Evolutionary conservation across 129 eudicot species (phyloP).

Genomic region (Chrysanthemum seticuspe): DNA sequence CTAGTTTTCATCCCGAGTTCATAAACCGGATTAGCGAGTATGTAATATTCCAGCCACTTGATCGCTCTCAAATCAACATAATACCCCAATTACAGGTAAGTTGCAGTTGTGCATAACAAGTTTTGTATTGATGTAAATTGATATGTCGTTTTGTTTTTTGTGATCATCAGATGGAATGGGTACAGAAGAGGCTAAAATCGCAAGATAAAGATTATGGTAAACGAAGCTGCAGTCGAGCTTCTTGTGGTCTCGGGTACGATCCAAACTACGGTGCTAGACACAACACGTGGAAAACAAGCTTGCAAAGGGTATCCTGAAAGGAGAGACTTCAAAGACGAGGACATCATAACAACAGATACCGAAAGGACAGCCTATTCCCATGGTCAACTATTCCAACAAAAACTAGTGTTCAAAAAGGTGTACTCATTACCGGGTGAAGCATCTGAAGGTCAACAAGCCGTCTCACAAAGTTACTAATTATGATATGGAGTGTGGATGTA

Average conservation of each 20-base stretch:
- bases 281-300: slow-evolving; percentile 79
- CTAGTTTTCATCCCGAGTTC: slow-evolving; percentile 89
- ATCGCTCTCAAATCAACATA: slow-evolving; percentile 78
- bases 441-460: slow-evolving; percentile 41
- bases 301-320: slow-evolving; percentile 92
- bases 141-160: neutral
- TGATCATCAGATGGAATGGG: slow-evolving; percentile 53
- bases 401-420: slow-evolving; percentile 55
- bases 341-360: slow-evolving; percentile 66
- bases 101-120: neutral
- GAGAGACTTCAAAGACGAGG: slow-evolving; percentile 81
- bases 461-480: slow-evolving; percentile 33
- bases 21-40: slow-evolving; percentile 99
- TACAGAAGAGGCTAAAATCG: slow-evolving; percentile 75
- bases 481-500: neutral
- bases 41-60: slow-evolving; percentile 89
- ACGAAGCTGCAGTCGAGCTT: slow-evolving; percentile 20
- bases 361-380: slow-evolving; percentile 74
- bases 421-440: slow-evolving; percentile 34
- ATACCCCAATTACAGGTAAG: slow-evolving; percentile 64
- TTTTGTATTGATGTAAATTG: neutral
- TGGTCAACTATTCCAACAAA: slow-evolving; percentile 92
- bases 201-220: slow-evolving; percentile 35
- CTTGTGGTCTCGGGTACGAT: slow-evolving; percentile 66
- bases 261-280: slow-evolving; percentile 95